Conservation (phyloP, 2,329 filamentous ascomycete genomes). For the Xylariaceae sp. region DNA sequence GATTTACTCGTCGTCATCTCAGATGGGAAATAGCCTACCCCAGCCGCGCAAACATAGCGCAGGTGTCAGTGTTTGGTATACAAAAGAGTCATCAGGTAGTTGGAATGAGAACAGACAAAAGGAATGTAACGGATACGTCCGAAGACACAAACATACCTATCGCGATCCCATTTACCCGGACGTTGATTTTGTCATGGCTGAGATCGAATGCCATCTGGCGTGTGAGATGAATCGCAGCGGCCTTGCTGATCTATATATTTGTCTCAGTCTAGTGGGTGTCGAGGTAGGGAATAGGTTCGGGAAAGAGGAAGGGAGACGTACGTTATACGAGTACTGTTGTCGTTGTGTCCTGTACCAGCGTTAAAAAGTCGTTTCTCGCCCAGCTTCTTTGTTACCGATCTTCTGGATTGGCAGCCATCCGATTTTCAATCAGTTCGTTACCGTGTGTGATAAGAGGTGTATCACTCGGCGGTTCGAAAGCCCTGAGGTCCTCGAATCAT, state of each 20-base stretch:
- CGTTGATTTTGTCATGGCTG: slow-evolving; percentile 37
- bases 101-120: not conserved
- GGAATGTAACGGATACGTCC: not conserved
- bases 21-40: slow-evolving; percentile 39
- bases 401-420: too few species aligned
- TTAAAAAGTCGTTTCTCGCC: not conserved
- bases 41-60: not conserved
- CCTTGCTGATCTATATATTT: slow-evolving; percentile 34
- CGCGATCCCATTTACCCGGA: slow-evolving; percentile 41
- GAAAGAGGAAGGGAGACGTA: slow-evolving; percentile 3
- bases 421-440: too few species aligned
- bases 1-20: slow-evolving; percentile 37
- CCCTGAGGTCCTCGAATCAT: too few species aligned
- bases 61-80: not conserved
- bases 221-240: slow-evolving; percentile 36
- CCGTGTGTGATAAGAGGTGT: too few species aligned
- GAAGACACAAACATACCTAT: slow-evolving; percentile 27
- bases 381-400: not conserved
- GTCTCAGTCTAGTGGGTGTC: not conserved
- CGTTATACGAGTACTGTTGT: slow-evolving; percentile 40
- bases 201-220: slow-evolving; percentile 40
- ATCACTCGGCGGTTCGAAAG: too few species aligned
- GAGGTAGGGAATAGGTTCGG: not conserved
- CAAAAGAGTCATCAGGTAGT: not conserved
- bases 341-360: slow-evolving; percentile 30